Evolutionary conservation across 805 yeast genomes (phyloP), one percentile per base, ranked within the genome.

Genomic region (Kodamaea leandrae): DNA sequence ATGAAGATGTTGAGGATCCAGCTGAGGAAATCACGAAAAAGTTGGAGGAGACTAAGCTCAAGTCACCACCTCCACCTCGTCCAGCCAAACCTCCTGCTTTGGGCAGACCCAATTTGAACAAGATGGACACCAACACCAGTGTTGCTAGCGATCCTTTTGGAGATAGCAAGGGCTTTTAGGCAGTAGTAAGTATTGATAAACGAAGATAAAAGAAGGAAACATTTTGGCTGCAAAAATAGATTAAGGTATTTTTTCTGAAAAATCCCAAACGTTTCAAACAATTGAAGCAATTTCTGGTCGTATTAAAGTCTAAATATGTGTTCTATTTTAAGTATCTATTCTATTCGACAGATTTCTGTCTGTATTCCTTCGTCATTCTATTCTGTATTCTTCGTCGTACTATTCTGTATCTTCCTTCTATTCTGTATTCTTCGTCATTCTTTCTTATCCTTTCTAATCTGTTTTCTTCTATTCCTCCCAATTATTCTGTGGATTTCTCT

Each of bases 131-230:
- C 3, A 56, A 51, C 32, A 51, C 48, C 9, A 58, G 66, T 21
- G 49, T 55, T 3, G 53, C 43, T 0, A 64, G 63, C 34, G 68
- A 67, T 51, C 73, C 73, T 1, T 68, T 68, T 54, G 72, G 72
- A 4, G 71, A 66, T 41, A 48, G 51, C 5, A 49, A 62, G 43
- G 64, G 32, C 7, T 4, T 28, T 6, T 28, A 27, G 17, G 24
- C 9, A 21, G 24, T 9, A n/a, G n/a, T n/a, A n/a, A n/a, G n/a
- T n/a, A n/a, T n/a, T n/a, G n/a, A n/a, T n/a, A n/a, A n/a, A n/a
- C n/a, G n/a, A n/a, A n/a, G n/a, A n/a, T n/a, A n/a, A n/a, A n/a
- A n/a, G n/a, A n/a, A n/a, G n/a, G n/a, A n/a, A n/a, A n/a, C n/a
- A n/a, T n/a, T n/a, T n/a, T n/a, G n/a, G n/a, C n/a, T n/a, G n/a